A percentile compares a stretch with the other conserved stretches of the same genome.
These are phyloP conservation scores for Saccharomycopsis lassenensis DNA, from an alignment of 805 yeast genomes.

Conservation along the genomic window DNA sequence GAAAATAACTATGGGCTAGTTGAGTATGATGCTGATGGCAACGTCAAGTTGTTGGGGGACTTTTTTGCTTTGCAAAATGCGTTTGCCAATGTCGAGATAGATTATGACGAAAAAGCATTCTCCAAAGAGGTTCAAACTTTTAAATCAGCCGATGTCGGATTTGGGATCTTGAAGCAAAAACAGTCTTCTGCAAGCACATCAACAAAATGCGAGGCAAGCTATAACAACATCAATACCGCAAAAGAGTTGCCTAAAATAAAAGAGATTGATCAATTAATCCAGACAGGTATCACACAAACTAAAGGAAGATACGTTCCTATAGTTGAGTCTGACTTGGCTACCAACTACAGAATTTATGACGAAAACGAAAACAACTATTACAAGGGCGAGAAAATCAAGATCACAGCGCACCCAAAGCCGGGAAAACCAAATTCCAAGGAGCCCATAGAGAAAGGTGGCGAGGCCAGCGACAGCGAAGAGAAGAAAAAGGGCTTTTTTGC, in stretches of 20 bases:
- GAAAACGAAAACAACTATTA: conserved; percentile 29
- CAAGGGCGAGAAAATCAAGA: conserved; percentile 19
- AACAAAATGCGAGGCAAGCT: conserved; percentile 25
- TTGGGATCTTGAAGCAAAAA: conserved; percentile 18
- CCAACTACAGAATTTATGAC: conserved; percentile 33
- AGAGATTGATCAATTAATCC: conserved; percentile 28
- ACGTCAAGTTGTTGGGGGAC: conserved; percentile 35
- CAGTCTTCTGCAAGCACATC: neutral
- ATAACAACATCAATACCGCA: conserved; percentile 29
- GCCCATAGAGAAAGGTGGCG: neutral
- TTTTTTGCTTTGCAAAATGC: conserved; percentile 38
- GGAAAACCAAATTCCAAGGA: neutral
- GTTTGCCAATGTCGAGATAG: conserved; percentile 28
- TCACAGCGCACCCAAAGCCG: conserved; percentile 21
- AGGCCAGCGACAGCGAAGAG: neutral
- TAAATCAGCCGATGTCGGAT: too few relatives aligned
- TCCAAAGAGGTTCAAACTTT: conserved; percentile 20
- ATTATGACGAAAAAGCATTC: conserved; percentile 23
- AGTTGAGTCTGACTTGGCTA: conserved; percentile 30
- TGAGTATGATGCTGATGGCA: conserved; percentile 32
- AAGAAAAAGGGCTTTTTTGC: conserved; percentile 5
- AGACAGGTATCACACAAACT: conserved; percentile 35
- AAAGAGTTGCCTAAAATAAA: conserved; percentile 38
- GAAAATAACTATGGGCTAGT: conserved; percentile 74
- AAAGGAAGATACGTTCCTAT: conserved; percentile 42